Evolutionary conservation across 2,329 filamentous ascomycete species (phyloP).

Genomic region (Penicillium crustosum): DNA sequence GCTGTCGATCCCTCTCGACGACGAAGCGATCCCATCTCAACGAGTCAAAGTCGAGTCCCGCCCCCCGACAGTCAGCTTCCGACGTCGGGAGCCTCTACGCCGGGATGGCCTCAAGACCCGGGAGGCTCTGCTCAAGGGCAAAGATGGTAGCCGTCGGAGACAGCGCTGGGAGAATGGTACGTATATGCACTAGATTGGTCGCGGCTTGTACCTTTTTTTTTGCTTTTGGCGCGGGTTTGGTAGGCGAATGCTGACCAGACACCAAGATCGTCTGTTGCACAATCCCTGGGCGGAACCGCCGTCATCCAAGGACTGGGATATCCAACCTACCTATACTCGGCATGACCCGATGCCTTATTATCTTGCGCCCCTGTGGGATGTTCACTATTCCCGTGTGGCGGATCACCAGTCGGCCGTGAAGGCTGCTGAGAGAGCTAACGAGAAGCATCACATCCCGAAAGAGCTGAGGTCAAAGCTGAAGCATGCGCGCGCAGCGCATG

Average conservation of each 20-base stretch:
- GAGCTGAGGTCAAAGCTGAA: constrained; percentile 80
- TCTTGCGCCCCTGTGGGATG: constrained; percentile 82
- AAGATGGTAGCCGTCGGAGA: constrained; percentile 81
- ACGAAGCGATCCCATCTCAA: constrained; percentile 37
- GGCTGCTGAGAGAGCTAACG: constrained; percentile 40
- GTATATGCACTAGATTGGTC: constrained; percentile 13
- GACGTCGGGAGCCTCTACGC: constrained; percentile 56
- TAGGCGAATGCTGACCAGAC: constrained; percentile 24
- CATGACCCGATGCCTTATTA: constrained; percentile 79
- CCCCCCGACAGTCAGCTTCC: constrained; percentile 43
- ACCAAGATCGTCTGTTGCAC: constrained; percentile 74
- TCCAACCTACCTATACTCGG: constrained; percentile 76
- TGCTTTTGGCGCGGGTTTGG: background rate
- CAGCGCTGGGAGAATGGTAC: constrained; percentile 94
- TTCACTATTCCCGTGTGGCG: constrained; percentile 46
- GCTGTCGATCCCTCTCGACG: constrained; percentile 75
- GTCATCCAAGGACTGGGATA: constrained; percentile 75
- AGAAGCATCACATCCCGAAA: constrained; percentile 62
- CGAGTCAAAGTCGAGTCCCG: constrained; percentile 32
- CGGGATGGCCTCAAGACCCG: constrained; percentile 65
- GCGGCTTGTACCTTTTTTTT: background rate
- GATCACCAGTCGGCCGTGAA: constrained; percentile 40
- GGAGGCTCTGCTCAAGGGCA: constrained; percentile 79
- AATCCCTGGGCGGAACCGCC: constrained; percentile 87
- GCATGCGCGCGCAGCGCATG: constrained; percentile 72